These are phyloP conservation scores for Cruciata laevipes DNA, from an alignment of 257 asterid species.

Conservation along the genomic window DNA sequence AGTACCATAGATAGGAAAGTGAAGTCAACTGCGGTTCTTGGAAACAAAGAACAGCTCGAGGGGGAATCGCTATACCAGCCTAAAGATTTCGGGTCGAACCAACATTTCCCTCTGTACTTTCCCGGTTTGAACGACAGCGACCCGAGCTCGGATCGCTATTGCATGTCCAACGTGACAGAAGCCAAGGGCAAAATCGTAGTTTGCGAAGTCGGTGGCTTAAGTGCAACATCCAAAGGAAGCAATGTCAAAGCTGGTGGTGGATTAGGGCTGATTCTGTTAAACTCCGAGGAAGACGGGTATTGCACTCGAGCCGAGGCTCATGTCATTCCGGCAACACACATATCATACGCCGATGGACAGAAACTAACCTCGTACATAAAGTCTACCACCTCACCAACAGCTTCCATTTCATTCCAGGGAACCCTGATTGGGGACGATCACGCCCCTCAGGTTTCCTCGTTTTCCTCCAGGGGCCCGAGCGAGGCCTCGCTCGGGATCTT, in stretches of 20 bases:
- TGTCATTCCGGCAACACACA: conserved; percentile 1
- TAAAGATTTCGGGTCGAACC: background rate
- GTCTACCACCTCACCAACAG: background rate
- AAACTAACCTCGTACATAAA: background rate
- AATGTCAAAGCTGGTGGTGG: conserved; percentile 12
- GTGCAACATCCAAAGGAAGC: background rate
- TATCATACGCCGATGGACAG: conserved; percentile 3
- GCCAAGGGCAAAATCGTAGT: background rate
- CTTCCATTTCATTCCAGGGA: conserved; percentile 10
- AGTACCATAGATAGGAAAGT: conserved; percentile 1
- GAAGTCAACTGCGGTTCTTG: background rate
- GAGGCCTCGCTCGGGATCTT: conserved; percentile 1
- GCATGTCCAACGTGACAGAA: background rate
- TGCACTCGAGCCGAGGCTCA: conserved; percentile 3
- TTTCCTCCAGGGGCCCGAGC: conserved; percentile 15
- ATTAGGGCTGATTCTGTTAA: conserved; percentile 3
- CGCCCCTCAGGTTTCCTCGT: conserved; percentile 12
- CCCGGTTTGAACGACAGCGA: background rate
- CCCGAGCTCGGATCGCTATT: background rate
- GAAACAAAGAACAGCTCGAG: background rate
- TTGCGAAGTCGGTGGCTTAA: background rate
- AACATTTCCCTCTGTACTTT: background rate
- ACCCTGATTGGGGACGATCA: conserved; percentile 10
- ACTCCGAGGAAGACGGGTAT: background rate
- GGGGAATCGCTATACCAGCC: conserved; percentile 12